Conservation (phyloP, 495 filamentous ascomycete genomes). For the Letharia columbiana region DNA sequence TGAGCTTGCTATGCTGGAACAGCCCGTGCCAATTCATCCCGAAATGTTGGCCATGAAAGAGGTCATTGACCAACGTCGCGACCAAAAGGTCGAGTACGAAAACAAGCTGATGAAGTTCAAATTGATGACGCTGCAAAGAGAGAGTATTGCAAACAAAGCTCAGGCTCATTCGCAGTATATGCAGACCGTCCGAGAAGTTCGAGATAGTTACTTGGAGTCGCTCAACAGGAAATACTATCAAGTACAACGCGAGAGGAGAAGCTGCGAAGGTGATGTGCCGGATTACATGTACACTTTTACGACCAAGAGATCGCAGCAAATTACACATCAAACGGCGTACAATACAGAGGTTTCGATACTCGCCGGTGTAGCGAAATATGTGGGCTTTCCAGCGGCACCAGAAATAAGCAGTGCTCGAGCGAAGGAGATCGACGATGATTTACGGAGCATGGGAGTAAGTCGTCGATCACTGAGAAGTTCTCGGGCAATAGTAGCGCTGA, state of each 20-base stretch:
- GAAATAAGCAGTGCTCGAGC: conserved; percentile 60
- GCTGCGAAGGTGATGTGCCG: conserved; percentile 68
- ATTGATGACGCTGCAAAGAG: conserved; percentile 58
- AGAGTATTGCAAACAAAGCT: conserved; percentile 67
- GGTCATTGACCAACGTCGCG: conserved; percentile 68
- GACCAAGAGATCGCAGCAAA: conserved; percentile 58
- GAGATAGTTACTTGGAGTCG: conserved; percentile 68
- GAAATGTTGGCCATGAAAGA: conserved; percentile 80
- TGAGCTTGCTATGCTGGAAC: conserved; percentile 74
- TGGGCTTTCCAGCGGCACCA: conserved; percentile 94
- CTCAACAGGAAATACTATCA: conserved; percentile 82
- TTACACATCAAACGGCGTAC: conserved; percentile 73
- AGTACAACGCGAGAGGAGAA: conserved; percentile 82
- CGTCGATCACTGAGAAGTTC: background rate
- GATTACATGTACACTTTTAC: conserved; percentile 71
- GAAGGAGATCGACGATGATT: conserved; percentile 72
- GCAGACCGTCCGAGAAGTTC: conserved; percentile 69
- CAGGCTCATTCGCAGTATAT: conserved; percentile 81
- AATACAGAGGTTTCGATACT: conserved; percentile 89
- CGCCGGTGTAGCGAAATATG: conserved; percentile 83
- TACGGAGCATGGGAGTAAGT: conserved; percentile 85
- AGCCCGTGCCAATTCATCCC: conserved; percentile 72
- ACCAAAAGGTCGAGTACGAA: conserved; percentile 70
- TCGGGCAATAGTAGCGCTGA: conserved; percentile 9
- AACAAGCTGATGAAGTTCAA: conserved; percentile 62